Conservation (phyloP, 768 basidiomycete genomes). For the Termitomyces sp. region DNA sequence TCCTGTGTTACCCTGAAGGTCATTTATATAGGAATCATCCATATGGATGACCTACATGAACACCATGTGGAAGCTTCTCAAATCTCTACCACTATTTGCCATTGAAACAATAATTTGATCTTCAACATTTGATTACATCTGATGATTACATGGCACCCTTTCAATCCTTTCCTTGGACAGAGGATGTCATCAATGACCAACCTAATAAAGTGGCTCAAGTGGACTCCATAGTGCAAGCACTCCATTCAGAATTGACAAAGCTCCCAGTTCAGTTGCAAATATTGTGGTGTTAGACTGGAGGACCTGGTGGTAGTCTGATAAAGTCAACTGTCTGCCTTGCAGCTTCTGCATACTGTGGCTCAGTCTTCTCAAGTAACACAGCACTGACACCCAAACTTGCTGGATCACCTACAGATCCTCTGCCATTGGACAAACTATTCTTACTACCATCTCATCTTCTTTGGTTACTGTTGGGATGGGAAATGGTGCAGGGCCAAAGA, state of each 20-base stretch:
- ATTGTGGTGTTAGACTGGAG: constrained; percentile 24
- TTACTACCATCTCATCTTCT: constrained; percentile 16
- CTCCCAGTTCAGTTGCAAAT: not conserved
- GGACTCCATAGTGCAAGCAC: not conserved
- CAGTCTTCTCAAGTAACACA: constrained; percentile 33
- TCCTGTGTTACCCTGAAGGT: not conserved
- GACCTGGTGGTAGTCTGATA: constrained; percentile 30
- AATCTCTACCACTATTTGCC: not conserved
- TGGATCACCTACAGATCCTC: constrained; percentile 39
- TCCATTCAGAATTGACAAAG: not conserved
- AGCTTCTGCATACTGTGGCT: constrained; percentile 22
- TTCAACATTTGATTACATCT: not conserved
- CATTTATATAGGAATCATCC: not conserved
- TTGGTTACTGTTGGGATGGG: constrained; percentile 21
- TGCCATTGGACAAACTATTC: constrained; percentile 29
- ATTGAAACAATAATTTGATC: not conserved
- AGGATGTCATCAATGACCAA: not conserved
- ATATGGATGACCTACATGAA: not conserved
- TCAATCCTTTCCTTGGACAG: not conserved
- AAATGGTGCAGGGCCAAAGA: constrained; percentile 32
- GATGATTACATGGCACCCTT: not conserved
- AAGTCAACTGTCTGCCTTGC: constrained; percentile 26
- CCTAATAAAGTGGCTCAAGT: not conserved
- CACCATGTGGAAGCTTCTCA: not conserved
- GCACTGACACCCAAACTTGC: constrained; percentile 44